Conservation (phyloP, 768 basidiomycete species). For the Lactarius sp. region DNA sequence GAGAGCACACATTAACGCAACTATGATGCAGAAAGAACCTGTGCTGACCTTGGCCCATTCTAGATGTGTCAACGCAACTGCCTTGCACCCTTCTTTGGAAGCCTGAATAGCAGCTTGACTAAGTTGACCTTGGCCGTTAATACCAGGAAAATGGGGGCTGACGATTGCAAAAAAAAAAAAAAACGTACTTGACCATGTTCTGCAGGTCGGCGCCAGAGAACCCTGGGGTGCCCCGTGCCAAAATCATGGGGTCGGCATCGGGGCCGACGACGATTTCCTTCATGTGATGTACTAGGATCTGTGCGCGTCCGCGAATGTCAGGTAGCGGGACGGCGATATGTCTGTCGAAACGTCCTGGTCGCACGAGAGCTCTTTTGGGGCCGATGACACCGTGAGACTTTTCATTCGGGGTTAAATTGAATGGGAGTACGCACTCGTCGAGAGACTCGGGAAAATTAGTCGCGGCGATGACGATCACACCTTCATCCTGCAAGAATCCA, state of each 20-base stretch:
- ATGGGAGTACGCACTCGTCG: conserved; percentile 60
- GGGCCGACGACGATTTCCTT: conserved; percentile 57
- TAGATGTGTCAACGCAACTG: conserved; percentile 77
- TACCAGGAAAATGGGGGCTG: conserved; percentile 2
- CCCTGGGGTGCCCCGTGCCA: conserved; percentile 92
- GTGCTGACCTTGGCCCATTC: conserved; percentile 92
- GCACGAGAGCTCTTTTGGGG: conserved; percentile 73
- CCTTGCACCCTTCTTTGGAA: conserved; percentile 69
- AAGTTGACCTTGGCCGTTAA: not conserved
- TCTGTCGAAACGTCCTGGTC: conserved; percentile 95
- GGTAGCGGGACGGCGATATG: conserved; percentile 89
- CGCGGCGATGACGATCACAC: conserved; percentile 93
- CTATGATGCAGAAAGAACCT: not conserved
- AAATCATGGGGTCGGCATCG: conserved; percentile 81
- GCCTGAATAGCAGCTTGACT: conserved; percentile 94
- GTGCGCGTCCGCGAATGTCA: conserved; percentile 91
- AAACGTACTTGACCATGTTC: conserved; percentile 90
- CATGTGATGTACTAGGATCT: conserved; percentile 92
- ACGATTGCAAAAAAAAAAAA: too few relatives aligned
- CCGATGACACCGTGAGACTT: not conserved
- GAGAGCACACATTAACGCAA: not conserved
- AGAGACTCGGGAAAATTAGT: conserved; percentile 96
- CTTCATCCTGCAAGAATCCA: conserved; percentile 90
- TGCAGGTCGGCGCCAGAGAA: conserved; percentile 97
- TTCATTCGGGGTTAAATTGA: not conserved